These are phyloP conservation scores for Setomelanomma holmii DNA, from an alignment of 2,329 filamentous ascomycete species.

Conservation along the genomic window DNA sequence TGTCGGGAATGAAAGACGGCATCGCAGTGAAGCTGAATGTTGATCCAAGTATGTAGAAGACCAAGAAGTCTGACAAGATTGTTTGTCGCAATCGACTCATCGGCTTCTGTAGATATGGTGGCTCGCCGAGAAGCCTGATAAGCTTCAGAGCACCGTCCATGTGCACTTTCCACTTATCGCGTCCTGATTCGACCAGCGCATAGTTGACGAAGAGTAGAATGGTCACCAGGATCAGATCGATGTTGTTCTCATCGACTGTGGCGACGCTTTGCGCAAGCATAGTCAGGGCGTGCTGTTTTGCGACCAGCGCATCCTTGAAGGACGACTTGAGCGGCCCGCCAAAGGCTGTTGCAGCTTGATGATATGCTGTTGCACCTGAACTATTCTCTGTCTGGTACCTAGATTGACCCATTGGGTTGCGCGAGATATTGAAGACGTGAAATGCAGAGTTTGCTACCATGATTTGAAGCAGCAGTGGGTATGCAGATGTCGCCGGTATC, in stretches of 20 bases:
- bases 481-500: slow-evolving; percentile 53
- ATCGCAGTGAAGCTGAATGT: slow-evolving; percentile 39
- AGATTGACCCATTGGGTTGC: slow-evolving; percentile 44
- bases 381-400: slow-evolving; percentile 40
- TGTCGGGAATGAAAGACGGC: slow-evolving; percentile 37
- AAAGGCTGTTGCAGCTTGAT: slow-evolving; percentile 50
- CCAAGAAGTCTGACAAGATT: slow-evolving; percentile 45
- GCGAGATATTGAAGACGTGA: slow-evolving; percentile 52
- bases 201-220: slow-evolving; percentile 59
- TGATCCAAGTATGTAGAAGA: slow-evolving; percentile 46
- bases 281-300: slow-evolving; percentile 57
- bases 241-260: slow-evolving; percentile 36
- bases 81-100: slow-evolving; percentile 44
- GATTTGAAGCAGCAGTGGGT: slow-evolving; percentile 55
- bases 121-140: slow-evolving; percentile 48
- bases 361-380: slow-evolving; percentile 41
- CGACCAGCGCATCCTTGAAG: slow-evolving; percentile 50
- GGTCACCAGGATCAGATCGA: slow-evolving; percentile 54
- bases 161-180: slow-evolving; percentile 60
- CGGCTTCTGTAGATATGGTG: slow-evolving; percentile 31
- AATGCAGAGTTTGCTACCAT: slow-evolving; percentile 58
- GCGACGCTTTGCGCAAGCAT: slow-evolving; percentile 48
- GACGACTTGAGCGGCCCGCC: slow-evolving; percentile 40
- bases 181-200: slow-evolving; percentile 59
- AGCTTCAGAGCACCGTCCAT: slow-evolving; percentile 59